Conservation (phyloP, 192 early-diverging fungal genomes). For the Coemansia sp. region DNA sequence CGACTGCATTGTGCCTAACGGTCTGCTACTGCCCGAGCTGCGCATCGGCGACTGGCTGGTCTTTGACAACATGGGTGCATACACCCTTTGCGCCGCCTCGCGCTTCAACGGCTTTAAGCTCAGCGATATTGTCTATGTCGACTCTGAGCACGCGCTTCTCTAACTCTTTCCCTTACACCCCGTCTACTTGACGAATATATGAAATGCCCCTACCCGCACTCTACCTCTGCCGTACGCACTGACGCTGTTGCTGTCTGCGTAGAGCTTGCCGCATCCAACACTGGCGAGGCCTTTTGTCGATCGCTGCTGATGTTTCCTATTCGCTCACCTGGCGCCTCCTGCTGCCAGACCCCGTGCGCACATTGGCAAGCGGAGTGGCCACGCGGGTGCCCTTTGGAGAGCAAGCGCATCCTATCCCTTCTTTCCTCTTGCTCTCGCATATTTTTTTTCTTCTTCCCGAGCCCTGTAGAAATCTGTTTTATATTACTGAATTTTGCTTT, state of each 20-base stretch:
- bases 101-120: conserved; percentile 89
- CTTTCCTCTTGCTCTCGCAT: conserved; percentile 9
- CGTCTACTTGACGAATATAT: background rate
- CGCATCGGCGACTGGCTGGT: conserved; percentile 95
- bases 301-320: conserved; percentile 8
- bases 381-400: conserved; percentile 5
- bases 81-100: conserved; percentile 87
- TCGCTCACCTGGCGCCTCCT: conserved; percentile 9
- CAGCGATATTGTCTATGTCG: conserved; percentile 84
- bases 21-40: conserved; percentile 72
- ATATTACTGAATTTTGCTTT: conserved; percentile 2
- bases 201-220: conserved; percentile 1
- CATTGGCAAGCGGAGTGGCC: conserved; percentile 1
- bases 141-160: conserved; percentile 58
- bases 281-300: background rate
- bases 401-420: background rate
- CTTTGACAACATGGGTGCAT: conserved; percentile 96
- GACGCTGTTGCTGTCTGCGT: conserved; percentile 1
- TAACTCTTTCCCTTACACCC: background rate
- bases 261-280: conserved; percentile 4
- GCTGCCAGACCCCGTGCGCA: conserved; percentile 3
- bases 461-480: background rate
- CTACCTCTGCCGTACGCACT: conserved; percentile 5
- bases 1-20: conserved; percentile 79
- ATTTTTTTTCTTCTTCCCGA: background rate